phyloP scores from a whole-genome alignment of 768 basidiomycete genomes.

The Leccinum subtestaceum region DNA sequence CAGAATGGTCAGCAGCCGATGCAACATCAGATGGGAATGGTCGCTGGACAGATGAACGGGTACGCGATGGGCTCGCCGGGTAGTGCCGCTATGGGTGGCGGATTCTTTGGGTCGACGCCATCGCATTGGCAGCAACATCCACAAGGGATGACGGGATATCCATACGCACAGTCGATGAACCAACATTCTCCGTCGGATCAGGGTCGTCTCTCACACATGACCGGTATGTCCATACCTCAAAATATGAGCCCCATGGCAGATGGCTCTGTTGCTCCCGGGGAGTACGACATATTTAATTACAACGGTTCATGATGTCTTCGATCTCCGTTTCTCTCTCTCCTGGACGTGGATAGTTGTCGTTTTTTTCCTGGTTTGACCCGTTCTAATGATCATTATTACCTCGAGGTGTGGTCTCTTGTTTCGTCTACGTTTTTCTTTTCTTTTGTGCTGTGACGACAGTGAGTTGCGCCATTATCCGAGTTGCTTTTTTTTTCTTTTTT shows the following conservation, averaged over 20 bases:
- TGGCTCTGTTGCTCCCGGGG: slow-evolving; percentile 38
- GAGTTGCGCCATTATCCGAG: slow-evolving; percentile 3
- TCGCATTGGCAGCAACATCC: slow-evolving; percentile 30
- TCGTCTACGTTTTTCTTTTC: background rate
- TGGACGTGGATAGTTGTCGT: slow-evolving; percentile 20
- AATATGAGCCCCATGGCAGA: slow-evolving; percentile 43
- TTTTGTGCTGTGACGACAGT: slow-evolving; percentile 7
- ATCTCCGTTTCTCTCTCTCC: slow-evolving; percentile 11
- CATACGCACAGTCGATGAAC: slow-evolving; percentile 27
- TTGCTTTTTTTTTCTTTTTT: background rate
- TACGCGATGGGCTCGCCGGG: slow-evolving; percentile 38
- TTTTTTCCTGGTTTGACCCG: slow-evolving; percentile 10
- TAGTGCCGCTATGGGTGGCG: slow-evolving; percentile 26
- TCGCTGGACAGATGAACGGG: slow-evolving; percentile 37
- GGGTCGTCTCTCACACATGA: slow-evolving; percentile 45
- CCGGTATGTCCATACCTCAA: slow-evolving; percentile 49
- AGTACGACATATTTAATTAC: slow-evolving; percentile 64
- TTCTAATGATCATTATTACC: slow-evolving; percentile 28
- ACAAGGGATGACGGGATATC: slow-evolving; percentile 29
- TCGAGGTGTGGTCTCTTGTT: slow-evolving; percentile 24
- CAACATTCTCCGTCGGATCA: slow-evolving; percentile 29
- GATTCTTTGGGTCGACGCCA: slow-evolving; percentile 26
- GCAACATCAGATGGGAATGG: slow-evolving; percentile 37
- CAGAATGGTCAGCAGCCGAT: slow-evolving; percentile 58
- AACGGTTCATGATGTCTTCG: slow-evolving; percentile 36